Evolutionary conservation across 257 asterid species (phyloP), one percentile per base, ranked within the genome.

Genomic region (Solanum tarapatanum): DNA sequence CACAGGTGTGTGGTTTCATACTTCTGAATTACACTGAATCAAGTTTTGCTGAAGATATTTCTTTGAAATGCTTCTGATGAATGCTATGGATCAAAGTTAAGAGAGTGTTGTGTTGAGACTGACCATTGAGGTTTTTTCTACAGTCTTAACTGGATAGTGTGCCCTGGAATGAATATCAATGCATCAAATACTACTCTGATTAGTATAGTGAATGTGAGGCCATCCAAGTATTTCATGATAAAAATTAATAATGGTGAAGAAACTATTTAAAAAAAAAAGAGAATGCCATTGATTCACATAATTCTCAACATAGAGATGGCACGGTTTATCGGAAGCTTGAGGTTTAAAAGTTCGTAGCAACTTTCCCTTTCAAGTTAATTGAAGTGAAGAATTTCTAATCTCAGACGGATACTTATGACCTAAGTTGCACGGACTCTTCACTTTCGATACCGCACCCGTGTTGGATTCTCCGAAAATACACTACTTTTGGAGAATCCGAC

Each of bases 1-100:
- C 98, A 4, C 95, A 94, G 98, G 99, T 94, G 79, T 89, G 84
- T 79, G 66, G 39, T 79, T 79, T 79, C 39, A 8, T 79, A 79
- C 33, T 23, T 23, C 17, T 76, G 83, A 37, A 41, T 79, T 76
- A 39, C 60, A 39, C 60, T 37, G 32, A 12, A 76, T 37, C 33
- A 37, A 75, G 3, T 32, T 55, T 55, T 21, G 26, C 26, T 21
- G 0, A 19, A 58, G 26, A 19, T 58, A 11, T 24, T 37, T 75
- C 55, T n/a, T 76, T 36, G 83, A 9, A 76, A 23, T 76, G 9
- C 55, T 37, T 74, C 48, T 76, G 7, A n/a, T 1, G 10, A 76
- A 39, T 76, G 83, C 19, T 37, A 37, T 39, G 11, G 23, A 76
- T 76, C 33, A 39, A 37, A 12, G 60, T 39, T 76, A n/a, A 13